Percentiles rank a stretch among this genome's conserved stretches.
phyloP scores from a whole-genome alignment of 345 rosid genomes.

The Carallia pectinifolia region DNA sequence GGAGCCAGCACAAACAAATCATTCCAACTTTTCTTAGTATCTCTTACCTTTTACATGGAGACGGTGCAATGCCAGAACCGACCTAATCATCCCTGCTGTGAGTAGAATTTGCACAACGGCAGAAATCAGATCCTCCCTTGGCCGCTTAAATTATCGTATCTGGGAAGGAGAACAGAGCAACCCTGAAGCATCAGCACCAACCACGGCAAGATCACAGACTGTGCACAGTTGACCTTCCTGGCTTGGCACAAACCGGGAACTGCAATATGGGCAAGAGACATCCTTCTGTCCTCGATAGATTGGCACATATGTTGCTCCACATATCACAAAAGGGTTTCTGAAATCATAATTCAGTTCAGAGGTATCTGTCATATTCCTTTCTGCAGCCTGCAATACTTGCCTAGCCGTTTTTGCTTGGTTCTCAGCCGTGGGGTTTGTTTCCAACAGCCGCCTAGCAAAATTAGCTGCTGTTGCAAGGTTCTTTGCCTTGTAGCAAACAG shows the following conservation, averaged over 20 bases:
- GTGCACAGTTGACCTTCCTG: slow-evolving; percentile 73
- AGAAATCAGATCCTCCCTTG: slow-evolving; percentile 4
- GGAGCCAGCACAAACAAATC: slow-evolving; percentile 27
- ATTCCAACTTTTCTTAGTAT: slow-evolving; percentile 16
- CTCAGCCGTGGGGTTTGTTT: slow-evolving; percentile 75
- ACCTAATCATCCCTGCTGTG: slow-evolving; percentile 8
- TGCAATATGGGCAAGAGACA: slow-evolving; percentile 82
- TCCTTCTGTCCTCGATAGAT: slow-evolving; percentile 92
- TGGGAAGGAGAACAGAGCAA: slow-evolving; percentile 88
- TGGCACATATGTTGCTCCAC: slow-evolving; percentile 88
- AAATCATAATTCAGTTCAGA: slow-evolving; percentile 76
- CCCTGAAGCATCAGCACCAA: slow-evolving; percentile 95
- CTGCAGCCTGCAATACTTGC: slow-evolving; percentile 79
- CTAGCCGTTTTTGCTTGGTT: slow-evolving; percentile 77
- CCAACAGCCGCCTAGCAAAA: slow-evolving; percentile 77
- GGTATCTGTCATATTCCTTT: slow-evolving; percentile 70
- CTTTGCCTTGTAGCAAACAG: slow-evolving; percentile 73
- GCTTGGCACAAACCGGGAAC: slow-evolving; percentile 67
- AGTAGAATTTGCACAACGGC: slow-evolving; percentile 15
- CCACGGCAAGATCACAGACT: slow-evolving; percentile 75
- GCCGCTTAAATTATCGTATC: slow-evolving; percentile 34
- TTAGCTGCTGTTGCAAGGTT: slow-evolving; percentile 73
- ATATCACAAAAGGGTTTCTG: slow-evolving; percentile 89
- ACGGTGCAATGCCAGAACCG: slow-evolving; percentile 2
- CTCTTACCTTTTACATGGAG: slow-evolving; percentile 29